Evolutionary conservation across 139 green algal species (phyloP).

Genomic region (Picochlorum sp.): DNA sequence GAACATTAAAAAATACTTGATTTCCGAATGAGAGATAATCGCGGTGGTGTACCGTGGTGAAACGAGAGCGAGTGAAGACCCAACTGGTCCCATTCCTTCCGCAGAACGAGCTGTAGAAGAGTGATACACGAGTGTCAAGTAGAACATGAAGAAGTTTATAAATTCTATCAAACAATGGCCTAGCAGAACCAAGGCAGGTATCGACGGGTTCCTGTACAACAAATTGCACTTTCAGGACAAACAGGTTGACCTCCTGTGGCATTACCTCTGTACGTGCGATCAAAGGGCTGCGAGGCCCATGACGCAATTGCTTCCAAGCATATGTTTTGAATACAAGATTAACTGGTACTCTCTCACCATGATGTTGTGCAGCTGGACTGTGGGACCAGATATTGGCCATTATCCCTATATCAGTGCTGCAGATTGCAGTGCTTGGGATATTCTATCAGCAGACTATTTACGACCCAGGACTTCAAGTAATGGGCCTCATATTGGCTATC

Average conservation of each 20-base stretch:
- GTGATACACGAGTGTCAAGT: too few relatives aligned
- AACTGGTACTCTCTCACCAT: too few relatives aligned
- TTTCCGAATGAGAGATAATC: too few relatives aligned
- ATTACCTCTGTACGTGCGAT: not conserved
- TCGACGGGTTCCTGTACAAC: not conserved
- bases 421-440: constrained; percentile 30
- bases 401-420: constrained; percentile 30
- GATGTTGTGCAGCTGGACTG: not conserved
- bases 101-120: too few relatives aligned
- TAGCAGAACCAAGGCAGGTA: not conserved
- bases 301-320: too few relatives aligned
- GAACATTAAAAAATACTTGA: too few relatives aligned
- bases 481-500: constrained; percentile 27
- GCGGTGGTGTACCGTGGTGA: too few relatives aligned
- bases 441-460: constrained; percentile 26
- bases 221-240: not conserved
- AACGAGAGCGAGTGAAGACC: too few relatives aligned
- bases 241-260: not conserved
- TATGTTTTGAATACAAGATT: too few relatives aligned
- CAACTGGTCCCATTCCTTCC: too few relatives aligned
- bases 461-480: constrained; percentile 25
- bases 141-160: not conserved
- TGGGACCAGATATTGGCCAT: constrained; percentile 27
- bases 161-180: constrained; percentile 3
- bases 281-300: too few relatives aligned